phyloP scores from a whole-genome alignment of 768 basidiomycete species.

The Boletus coccyginus region DNA sequence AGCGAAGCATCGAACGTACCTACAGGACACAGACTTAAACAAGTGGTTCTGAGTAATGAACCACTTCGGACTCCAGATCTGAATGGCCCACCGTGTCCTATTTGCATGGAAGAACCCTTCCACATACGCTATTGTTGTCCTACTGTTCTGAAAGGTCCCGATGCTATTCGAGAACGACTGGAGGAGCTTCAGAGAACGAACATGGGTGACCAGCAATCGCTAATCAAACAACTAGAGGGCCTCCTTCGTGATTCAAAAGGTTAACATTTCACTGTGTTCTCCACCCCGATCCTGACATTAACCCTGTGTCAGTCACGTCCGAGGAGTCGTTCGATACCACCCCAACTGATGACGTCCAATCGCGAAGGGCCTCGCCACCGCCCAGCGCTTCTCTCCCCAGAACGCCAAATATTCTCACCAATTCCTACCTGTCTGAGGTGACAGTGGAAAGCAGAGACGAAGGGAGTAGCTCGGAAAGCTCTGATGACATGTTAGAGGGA shows the following conservation, averaged over 20 bases:
- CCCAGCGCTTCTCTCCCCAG: conserved; percentile 1
- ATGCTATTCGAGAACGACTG: conserved; percentile 45
- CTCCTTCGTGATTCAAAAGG: conserved; percentile 31
- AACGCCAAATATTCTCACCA: conserved; percentile 26
- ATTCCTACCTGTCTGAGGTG: conserved; percentile 37
- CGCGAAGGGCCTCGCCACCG: background rate
- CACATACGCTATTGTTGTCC: conserved; percentile 54
- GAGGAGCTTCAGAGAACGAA: conserved; percentile 36
- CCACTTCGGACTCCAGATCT: background rate
- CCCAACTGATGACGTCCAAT: background rate
- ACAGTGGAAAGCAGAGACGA: conserved; percentile 36
- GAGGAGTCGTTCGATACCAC: background rate
- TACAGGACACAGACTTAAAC: background rate
- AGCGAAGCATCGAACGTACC: background rate
- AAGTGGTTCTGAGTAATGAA: background rate
- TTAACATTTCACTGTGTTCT: conserved; percentile 6
- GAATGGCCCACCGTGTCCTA: conserved; percentile 34
- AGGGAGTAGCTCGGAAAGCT: conserved; percentile 40
- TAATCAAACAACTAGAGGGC: conserved; percentile 43
- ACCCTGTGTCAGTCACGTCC: conserved; percentile 4
- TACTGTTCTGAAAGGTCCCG: conserved; percentile 41
- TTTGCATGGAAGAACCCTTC: conserved; percentile 43
- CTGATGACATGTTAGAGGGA: conserved; percentile 22
- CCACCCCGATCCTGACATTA: conserved; percentile 7
- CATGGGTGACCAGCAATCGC: conserved; percentile 16